Evolutionary conservation across 2,329 filamentous ascomycete genomes (phyloP), one percentile per base, ranked within the genome.

Genomic region (Camillea tinctor): DNA sequence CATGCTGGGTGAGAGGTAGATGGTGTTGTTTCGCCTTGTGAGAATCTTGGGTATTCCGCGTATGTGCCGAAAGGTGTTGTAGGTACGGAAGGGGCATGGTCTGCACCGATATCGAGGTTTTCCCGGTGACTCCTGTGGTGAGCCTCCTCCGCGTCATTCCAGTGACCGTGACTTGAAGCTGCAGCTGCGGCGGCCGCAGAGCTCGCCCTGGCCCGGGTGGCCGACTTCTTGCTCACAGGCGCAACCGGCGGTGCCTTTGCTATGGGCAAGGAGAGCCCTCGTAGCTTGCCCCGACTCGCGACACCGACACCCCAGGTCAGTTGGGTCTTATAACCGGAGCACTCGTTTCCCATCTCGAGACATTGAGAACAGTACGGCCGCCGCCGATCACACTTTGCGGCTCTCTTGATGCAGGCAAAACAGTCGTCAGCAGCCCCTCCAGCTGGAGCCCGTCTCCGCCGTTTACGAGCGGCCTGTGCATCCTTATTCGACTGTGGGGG

Each of bases 291-390:
- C 71, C 94, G 88, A 77, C 93, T 97, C 59, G 94, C 94, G 60
- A 98, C 94, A 55, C 94, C 94, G 53, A 97, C 92, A 50, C 93
- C 93, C 94, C 94, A 98, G 52, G 94, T 98, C 76, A 98, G 83
- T 69, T 94, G 93, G 17, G 94, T 98, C 79, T 96, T 96, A 82
- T 98, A 98, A 61, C 94, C 94, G 24, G 92, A 93, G 79, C 94
- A 98, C 73, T 96, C 93, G 74, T 92, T 93, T 66, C 93, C 93
- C 65, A 92, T 84, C 69, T 97, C 92, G 64, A 98, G 85, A 76
- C 94, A 99, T 77, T 93, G 93, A 51, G 93, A 93, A 79, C 95
- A 98, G 78, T 97, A 98, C 8, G 94, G 94, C 70, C 94, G 86
- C 73, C 92, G 88, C 69, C 94, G 88, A 77, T 98, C 94, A 80